Evolutionary conservation across 805 yeast species (phyloP).

Genomic region (Pichia pseudocactophila): DNA sequence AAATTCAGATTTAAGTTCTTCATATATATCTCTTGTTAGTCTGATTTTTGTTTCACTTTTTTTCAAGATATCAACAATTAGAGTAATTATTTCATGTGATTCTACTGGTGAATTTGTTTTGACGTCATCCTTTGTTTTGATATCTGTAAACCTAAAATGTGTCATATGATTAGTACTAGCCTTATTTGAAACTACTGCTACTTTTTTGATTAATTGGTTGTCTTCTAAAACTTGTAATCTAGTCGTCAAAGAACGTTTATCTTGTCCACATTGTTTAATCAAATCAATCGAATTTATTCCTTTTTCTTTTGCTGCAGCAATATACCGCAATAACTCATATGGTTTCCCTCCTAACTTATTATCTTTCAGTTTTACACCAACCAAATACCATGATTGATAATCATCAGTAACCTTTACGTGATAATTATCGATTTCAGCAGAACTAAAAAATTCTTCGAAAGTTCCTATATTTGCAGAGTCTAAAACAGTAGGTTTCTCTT

Average conservation of each 20-base stretch:
- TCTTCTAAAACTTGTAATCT: conserved; percentile 49
- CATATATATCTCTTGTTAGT: conserved; percentile 50
- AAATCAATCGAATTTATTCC: conserved; percentile 58
- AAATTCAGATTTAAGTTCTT: conserved; percentile 43
- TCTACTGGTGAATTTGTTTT: conserved; percentile 10
- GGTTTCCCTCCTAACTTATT: conserved; percentile 48
- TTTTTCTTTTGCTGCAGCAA: conserved; percentile 44
- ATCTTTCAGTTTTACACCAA: conserved; percentile 47
- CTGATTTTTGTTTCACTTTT: conserved; percentile 53
- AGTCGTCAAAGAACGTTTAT: conserved; percentile 58
- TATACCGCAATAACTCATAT: conserved; percentile 45
- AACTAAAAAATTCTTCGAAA: conserved; percentile 3
- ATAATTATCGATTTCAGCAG: not conserved
- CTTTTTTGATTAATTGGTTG: conserved; percentile 38
- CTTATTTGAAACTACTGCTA: conserved; percentile 31
- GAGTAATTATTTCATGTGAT: conserved; percentile 16
- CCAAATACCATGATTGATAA: conserved; percentile 47
- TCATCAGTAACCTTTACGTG: conserved; percentile 39
- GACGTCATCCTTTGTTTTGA: not conserved
- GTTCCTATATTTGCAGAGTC: conserved; percentile 1
- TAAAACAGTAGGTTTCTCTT: not conserved
- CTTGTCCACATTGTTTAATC: conserved; percentile 53
- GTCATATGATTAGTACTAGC: conserved; percentile 47
- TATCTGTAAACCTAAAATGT: conserved; percentile 35
- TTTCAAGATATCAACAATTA: conserved; percentile 42